Conservation (phyloP, 257 asterid genomes). For the Solanum dulcamara region DNA sequence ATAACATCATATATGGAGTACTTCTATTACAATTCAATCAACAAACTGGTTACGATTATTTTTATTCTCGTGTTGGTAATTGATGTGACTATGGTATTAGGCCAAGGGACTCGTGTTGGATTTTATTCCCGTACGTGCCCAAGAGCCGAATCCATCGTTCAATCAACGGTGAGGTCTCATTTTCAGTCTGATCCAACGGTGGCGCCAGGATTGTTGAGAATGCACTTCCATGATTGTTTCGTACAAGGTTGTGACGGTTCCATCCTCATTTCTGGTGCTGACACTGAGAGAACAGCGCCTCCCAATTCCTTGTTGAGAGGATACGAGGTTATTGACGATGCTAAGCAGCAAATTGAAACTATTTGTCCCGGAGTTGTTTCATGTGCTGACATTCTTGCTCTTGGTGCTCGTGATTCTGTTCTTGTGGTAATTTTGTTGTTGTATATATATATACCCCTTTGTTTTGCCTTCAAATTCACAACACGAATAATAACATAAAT, state of each 20-base stretch:
- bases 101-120: conserved; percentile 71
- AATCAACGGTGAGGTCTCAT: conserved; percentile 35
- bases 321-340: conserved; percentile 60
- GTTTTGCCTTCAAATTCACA: background rate
- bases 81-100: conserved; percentile 16
- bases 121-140: conserved; percentile 62
- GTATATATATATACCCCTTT: background rate
- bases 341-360: conserved; percentile 57
- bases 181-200: conserved; percentile 32
- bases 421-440: conserved; percentile 19
- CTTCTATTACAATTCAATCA: background rate
- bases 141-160: conserved; percentile 52
- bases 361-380: conserved; percentile 69
- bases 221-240: conserved; percentile 90
- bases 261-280: conserved; percentile 44
- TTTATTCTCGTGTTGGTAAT: background rate
- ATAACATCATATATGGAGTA: background rate
- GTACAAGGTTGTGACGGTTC: conserved; percentile 89
- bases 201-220: conserved; percentile 65
- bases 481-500: background rate
- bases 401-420: conserved; percentile 86
- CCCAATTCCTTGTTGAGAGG: conserved; percentile 48
- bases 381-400: conserved; percentile 81
- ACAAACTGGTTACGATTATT: background rate
- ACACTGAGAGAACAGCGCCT: conserved; percentile 40